These are phyloP conservation scores for Fusarium proliferatum DNA, from an alignment of 2,329 filamentous ascomycete species.

Conservation along the genomic window DNA sequence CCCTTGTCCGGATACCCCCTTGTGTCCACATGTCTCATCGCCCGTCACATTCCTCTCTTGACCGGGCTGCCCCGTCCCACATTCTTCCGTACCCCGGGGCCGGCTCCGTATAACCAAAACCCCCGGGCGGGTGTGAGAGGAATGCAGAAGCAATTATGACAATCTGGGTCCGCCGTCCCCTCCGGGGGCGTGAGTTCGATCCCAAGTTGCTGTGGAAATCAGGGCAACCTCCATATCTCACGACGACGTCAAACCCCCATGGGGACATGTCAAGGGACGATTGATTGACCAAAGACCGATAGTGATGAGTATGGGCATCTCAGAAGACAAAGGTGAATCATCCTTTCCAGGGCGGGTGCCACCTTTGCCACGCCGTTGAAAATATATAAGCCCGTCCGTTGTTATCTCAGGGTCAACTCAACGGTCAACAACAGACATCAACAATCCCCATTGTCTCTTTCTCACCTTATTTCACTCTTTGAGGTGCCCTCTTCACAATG, in stretches of 20 bases:
- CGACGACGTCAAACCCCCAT: conserved; percentile 21
- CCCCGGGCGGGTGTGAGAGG: conserved; percentile 33
- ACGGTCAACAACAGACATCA: conserved; percentile 20
- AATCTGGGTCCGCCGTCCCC: conserved; percentile 9
- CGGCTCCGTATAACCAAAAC: conserved; percentile 34
- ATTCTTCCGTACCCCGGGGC: conserved; percentile 39
- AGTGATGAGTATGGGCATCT: conserved; percentile 19
- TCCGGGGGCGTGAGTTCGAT: conserved; percentile 6
- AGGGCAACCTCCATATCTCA: conserved; percentile 28
- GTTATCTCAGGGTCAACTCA: conserved; percentile 37
- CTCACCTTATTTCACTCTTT: not conserved
- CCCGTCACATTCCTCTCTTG: conserved; percentile 40
- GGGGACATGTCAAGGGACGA: conserved; percentile 14
- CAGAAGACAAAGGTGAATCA: conserved; percentile 27
- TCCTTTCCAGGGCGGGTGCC: conserved; percentile 24
- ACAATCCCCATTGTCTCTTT: conserved; percentile 32
- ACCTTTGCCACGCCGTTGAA: conserved; percentile 25
- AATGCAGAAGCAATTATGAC: conserved; percentile 38
- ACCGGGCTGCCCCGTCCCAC: conserved; percentile 33
- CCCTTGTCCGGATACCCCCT: conserved; percentile 15
- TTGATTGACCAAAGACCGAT: conserved; percentile 14
- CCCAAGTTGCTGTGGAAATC: conserved; percentile 38
- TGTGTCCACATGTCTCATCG: conserved; percentile 31
- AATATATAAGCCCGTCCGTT: conserved; percentile 35
- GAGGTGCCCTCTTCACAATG: conserved; percentile 14